phyloP scores from a whole-genome alignment of 2,329 filamentous ascomycete genomes.

The Fusarium guadeloupense region DNA sequence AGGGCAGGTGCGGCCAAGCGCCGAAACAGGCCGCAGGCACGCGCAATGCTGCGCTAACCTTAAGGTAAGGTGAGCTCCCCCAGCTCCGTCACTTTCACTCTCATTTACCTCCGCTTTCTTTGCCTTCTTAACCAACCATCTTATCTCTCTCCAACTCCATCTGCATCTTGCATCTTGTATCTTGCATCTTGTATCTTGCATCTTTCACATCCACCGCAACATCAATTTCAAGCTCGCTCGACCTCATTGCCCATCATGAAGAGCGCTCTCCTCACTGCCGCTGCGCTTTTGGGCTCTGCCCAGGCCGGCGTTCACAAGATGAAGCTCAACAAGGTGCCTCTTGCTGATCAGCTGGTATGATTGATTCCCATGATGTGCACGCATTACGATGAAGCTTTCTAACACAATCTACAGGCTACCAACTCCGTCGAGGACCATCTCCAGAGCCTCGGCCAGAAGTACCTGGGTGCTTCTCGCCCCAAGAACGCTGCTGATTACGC shows the following conservation, averaged over 20 bases:
- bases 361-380: not conserved
- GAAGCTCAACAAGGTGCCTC: slow-evolving; percentile 95
- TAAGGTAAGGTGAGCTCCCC: slow-evolving; percentile 22
- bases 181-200: slow-evolving; percentile 28
- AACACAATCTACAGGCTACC: slow-evolving; percentile 65
- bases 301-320: slow-evolving; percentile 92
- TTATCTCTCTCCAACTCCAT: slow-evolving; percentile 39
- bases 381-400: slow-evolving; percentile 6
- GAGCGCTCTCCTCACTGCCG: slow-evolving; percentile 80
- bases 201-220: slow-evolving; percentile 11
- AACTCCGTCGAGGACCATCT: slow-evolving; percentile 84
- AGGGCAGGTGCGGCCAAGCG: slow-evolving; percentile 35
- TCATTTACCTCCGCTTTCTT: slow-evolving; percentile 35
- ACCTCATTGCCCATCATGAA: slow-evolving; percentile 74
- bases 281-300: slow-evolving; percentile 82
- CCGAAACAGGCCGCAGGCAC: slow-evolving; percentile 42
- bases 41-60: slow-evolving; percentile 33
- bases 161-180: slow-evolving; percentile 30
- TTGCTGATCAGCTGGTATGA: slow-evolving; percentile 90
- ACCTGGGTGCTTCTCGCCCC: slow-evolving; percentile 78
- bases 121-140: slow-evolving; percentile 37
- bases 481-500: slow-evolving; percentile 76
- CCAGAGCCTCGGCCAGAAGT: slow-evolving; percentile 90
- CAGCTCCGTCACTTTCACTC: slow-evolving; percentile 38
- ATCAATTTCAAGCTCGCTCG: not conserved